Conservation (phyloP, 2,329 filamentous ascomycete species). For the Diaporthe vexans region DNA sequence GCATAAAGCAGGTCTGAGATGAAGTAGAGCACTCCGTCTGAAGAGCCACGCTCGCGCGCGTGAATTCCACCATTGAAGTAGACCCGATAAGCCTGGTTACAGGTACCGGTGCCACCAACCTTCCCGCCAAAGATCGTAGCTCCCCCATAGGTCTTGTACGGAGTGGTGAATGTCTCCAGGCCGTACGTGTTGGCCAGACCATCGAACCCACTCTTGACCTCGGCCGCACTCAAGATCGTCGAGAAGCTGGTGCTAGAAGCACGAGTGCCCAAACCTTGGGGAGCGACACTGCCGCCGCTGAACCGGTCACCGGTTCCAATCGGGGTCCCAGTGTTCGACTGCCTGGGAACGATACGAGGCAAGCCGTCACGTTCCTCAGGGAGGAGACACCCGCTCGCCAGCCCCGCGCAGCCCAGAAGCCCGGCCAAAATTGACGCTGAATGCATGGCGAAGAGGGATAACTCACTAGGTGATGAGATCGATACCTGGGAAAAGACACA, state of each 20-base stretch:
- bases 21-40: constrained; percentile 71
- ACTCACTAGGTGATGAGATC: constrained; percentile 4
- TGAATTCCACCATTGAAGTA: constrained; percentile 69
- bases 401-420: constrained; percentile 27
- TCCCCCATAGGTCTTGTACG: constrained; percentile 60
- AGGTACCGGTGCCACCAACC: constrained; percentile 52
- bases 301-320: constrained; percentile 60
- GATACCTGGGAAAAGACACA: neutral
- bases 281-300: constrained; percentile 54
- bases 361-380: constrained; percentile 51
- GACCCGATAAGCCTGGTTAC: constrained; percentile 56
- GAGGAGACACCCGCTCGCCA: constrained; percentile 52
- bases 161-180: constrained; percentile 57
- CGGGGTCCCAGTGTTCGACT: constrained; percentile 48
- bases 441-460: constrained; percentile 19
- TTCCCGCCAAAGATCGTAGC: constrained; percentile 56
- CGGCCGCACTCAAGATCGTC: constrained; percentile 60
- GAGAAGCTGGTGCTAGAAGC: constrained; percentile 53
- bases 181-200: constrained; percentile 57
- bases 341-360: constrained; percentile 35
- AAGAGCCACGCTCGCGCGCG: constrained; percentile 69
- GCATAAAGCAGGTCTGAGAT: constrained; percentile 69
- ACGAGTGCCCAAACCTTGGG: constrained; percentile 55
- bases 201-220: constrained; percentile 60
- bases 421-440: constrained; percentile 26